Conservation (phyloP, 2,329 filamentous ascomycete genomes). For the Botrytis pseudocinerea region DNA sequence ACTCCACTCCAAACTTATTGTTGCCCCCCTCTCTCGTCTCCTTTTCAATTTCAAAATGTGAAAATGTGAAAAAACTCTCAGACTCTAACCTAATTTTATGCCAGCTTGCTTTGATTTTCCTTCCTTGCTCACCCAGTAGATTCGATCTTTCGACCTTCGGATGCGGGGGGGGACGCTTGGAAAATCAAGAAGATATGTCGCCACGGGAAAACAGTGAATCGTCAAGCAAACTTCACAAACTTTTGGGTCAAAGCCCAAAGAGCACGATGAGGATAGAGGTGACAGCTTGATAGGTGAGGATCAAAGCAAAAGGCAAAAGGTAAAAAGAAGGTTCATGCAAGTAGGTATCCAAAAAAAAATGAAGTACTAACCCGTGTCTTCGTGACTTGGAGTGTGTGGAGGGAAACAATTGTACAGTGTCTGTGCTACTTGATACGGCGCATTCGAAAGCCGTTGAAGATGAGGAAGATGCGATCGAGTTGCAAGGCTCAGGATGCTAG, state of each 20-base stretch:
- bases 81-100: not conserved
- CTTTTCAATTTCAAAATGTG: conserved; percentile 3
- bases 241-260: not conserved
- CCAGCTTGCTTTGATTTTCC: conserved; percentile 3
- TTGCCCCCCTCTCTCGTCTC: not conserved
- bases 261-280: not conserved
- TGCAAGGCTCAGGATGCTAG: not conserved
- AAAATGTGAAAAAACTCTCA: not conserved
- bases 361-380: conserved; percentile 22
- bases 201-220: not conserved
- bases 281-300: not conserved
- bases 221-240: not conserved
- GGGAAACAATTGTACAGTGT: not conserved
- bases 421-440: conserved; percentile 5
- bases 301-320: not conserved
- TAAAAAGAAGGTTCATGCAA: conserved; percentile 16
- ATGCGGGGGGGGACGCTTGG: conserved; percentile 1
- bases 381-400: conserved; percentile 4
- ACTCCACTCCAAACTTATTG: conserved; percentile 9
- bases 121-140: not conserved
- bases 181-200: not conserved
- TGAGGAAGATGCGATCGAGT: conserved; percentile 5
- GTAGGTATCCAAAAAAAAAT: conserved; percentile 16
- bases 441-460: conserved; percentile 18
- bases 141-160: not conserved